Base-by-base conservation (phyloP, 73 alveolate species). In the Paramecium pentaurelia region DNA sequence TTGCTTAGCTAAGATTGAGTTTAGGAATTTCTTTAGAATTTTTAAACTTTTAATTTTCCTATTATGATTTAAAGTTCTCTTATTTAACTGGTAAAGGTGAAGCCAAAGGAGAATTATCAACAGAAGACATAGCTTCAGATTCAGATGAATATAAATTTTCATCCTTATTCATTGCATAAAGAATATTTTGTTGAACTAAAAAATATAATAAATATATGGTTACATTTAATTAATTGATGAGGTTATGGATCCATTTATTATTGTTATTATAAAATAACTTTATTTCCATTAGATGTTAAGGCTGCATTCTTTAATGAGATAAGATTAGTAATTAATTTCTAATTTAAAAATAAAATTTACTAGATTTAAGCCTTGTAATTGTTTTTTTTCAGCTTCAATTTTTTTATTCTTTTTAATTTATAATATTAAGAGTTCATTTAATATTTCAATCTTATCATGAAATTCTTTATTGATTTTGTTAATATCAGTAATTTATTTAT, bases 351-450 rank as follows among this genome's bases (percentile, higher is more conserved):
- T 32, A 25, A 64, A 28, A 12, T 20, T 42, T 80, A 80, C 91
- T 32, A 80, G 58, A 45, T 80, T 80, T 25, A 80, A 22, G 36
- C 91, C 91, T 47, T 80, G 49, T 18, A 80, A 18, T 25, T 80
- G 18, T 22, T n/a, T 27, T 80, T 80, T 80, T 25, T 80, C 77
- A 12, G 47, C 28, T 27, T 80, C 47, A 10, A 80, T 12, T 45
- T 80, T 80, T 47, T 80, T 32, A 32, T 80, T 80, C 75, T 80
- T 28, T 64, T 80, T 80, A 44, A 80, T 27, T 80, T 40, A 44
- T 25, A 44, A 18, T 14, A 80, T 42, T 18, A 80, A 80, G 20
- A 40, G 58, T 20, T 42, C 73, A 80, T 80, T 40, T 1, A 80
- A 14, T 27, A 27, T 80, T 28, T 42, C 47, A 25, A 80, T 47